Conservation (phyloP, 441 rosid genomes). For the Gossypium trilobum region DNA sequence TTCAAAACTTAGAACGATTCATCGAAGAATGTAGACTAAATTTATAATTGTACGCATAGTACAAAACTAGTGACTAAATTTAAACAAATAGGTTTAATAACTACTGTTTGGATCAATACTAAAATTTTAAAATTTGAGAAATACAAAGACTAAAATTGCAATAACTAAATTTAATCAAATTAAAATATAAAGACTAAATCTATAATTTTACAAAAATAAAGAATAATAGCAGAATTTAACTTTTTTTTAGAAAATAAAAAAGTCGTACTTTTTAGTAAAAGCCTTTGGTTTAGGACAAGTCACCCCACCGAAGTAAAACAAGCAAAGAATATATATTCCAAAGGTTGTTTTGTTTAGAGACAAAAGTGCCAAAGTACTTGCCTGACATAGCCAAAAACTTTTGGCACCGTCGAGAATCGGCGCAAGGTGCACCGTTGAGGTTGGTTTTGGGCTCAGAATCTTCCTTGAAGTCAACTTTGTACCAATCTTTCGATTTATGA, state of each 20-base stretch:
- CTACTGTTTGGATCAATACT: too few relatives aligned
- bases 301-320: constrained; percentile 25
- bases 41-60: too few relatives aligned
- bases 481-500: neutral
- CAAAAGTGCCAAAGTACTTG: neutral
- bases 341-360: neutral
- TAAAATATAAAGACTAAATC: too few relatives aligned
- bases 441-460: neutral
- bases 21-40: too few relatives aligned
- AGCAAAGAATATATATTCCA: constrained; percentile 3
- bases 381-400: neutral
- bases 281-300: constrained; percentile 15
- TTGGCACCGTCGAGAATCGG: neutral
- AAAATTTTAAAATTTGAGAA: too few relatives aligned
- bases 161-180: too few relatives aligned
- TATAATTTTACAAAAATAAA: too few relatives aligned
- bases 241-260: neutral
- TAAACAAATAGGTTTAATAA: too few relatives aligned
- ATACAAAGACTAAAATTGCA: too few relatives aligned
- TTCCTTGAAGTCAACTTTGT: neutral
- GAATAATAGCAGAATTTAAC: too few relatives aligned
- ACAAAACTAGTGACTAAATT: too few relatives aligned
- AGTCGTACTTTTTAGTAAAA: neutral
- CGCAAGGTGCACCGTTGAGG: neutral
- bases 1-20: too few relatives aligned